Percentiles rank a stretch among this genome's conserved stretches.
Evolutionary conservation across 2,329 filamentous ascomycete species (phyloP).

Genomic region (Fusarium sp.): DNA sequence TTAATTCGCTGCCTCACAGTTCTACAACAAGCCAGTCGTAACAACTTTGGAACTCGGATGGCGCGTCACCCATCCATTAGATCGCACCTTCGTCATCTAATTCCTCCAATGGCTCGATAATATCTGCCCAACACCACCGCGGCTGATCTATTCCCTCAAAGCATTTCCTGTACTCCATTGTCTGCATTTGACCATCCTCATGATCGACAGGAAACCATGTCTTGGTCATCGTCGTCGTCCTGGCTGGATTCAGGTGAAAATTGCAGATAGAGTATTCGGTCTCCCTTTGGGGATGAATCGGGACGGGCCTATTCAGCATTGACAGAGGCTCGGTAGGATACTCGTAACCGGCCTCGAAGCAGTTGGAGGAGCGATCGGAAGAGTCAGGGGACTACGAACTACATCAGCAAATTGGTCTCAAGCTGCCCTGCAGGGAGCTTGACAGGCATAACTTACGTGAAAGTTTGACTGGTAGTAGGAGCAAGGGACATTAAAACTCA

Average conservation of each 20-base stretch:
- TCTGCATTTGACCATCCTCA: background rate
- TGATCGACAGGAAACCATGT: background rate
- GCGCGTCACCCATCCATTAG: background rate
- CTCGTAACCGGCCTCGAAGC: conserved; percentile 71
- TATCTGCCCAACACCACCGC: background rate
- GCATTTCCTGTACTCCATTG: background rate
- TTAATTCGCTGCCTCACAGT: background rate
- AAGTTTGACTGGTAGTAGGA: conserved; percentile 76
- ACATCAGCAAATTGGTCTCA: conserved; percentile 62
- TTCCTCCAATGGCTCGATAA: background rate
- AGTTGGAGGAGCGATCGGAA: conserved; percentile 74
- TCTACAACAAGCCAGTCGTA: background rate
- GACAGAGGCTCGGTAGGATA: conserved; percentile 78
- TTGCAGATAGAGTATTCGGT: background rate
- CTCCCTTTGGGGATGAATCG: conserved; percentile 48
- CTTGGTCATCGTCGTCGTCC: background rate
- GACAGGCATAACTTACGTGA: conserved; percentile 75
- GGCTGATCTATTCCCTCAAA: background rate
- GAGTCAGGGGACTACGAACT: conserved; percentile 77
- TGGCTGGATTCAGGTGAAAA: background rate
- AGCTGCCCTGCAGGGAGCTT: conserved; percentile 51
- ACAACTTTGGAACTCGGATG: background rate
- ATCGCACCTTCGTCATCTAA: background rate
- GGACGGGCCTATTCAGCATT: conserved; percentile 76
- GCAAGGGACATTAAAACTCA: conserved; percentile 71